phyloP scores from a whole-genome alignment of 129 eudicot species.

The Erigeron canadensis region DNA sequence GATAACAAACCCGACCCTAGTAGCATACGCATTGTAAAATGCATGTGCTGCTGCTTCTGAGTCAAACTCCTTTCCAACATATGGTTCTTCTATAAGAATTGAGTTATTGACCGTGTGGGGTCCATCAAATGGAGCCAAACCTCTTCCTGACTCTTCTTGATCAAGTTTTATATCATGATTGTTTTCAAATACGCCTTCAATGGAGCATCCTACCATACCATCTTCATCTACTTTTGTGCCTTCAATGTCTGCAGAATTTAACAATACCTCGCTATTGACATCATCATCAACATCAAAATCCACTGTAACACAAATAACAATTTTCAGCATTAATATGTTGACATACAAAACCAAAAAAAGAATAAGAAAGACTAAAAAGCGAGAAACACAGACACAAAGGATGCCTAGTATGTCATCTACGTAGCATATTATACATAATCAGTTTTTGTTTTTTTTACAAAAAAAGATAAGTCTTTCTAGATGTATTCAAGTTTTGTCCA shows the following conservation, averaged over 20 bases:
- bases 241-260: conserved; percentile 42
- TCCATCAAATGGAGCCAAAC: conserved; percentile 32
- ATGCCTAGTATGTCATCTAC: too few relatives aligned
- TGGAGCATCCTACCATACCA: conserved; percentile 60
- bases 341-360: too few relatives aligned
- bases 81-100: conserved; percentile 52
- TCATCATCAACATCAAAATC: conserved; percentile 41
- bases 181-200: conserved; percentile 41
- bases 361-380: neutral
- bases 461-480: too few relatives aligned
- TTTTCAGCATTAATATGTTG: neutral
- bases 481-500: too few relatives aligned
- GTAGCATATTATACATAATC: too few relatives aligned
- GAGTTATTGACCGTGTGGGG: conserved; percentile 37
- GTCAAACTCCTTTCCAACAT: conserved; percentile 75
- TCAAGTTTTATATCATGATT: conserved; percentile 47
- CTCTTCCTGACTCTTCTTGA: conserved; percentile 49
- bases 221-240: conserved; percentile 36
- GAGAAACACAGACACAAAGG: neutral
- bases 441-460: too few relatives aligned
- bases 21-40: conserved; percentile 71
- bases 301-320: conserved; percentile 20
- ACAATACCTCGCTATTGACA: conserved; percentile 20
- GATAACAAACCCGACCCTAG: conserved; percentile 65
- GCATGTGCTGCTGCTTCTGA: conserved; percentile 89